Percentiles rank a stretch among this genome's conserved stretches.
These are phyloP conservation scores for Fragilaria crotonensis DNA, from an alignment of 108 stramenopile species.

Conservation along the genomic window DNA sequence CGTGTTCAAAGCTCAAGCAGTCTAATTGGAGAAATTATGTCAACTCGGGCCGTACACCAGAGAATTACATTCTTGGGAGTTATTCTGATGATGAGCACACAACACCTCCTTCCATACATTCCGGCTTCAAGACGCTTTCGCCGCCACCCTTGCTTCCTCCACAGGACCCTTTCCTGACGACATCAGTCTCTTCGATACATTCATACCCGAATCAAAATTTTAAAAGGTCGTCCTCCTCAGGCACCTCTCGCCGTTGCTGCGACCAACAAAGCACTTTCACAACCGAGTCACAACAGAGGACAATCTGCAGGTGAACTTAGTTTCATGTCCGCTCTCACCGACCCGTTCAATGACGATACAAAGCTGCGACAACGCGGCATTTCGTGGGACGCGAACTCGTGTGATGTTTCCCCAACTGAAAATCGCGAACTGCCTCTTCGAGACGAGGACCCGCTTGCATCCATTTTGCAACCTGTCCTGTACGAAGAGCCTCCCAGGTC, in stretches of 20 bases:
- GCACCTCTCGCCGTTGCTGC: neutral
- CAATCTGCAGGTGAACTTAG: slow-evolving; percentile 2
- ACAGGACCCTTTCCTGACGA: neutral
- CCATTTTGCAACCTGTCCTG: neutral
- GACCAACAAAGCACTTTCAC: neutral
- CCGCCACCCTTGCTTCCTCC: neutral
- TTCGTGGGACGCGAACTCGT: neutral
- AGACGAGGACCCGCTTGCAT: neutral
- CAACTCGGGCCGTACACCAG: neutral
- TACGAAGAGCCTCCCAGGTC: neutral
- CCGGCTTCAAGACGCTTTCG: neutral
- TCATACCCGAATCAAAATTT: neutral
- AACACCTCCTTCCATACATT: neutral
- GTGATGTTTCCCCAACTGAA: neutral
- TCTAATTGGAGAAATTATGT: neutral
- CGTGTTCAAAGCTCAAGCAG: neutral
- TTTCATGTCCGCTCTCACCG: slow-evolving; percentile 7
- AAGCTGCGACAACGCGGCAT: neutral
- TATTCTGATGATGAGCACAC: neutral
- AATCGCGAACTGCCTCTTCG: neutral
- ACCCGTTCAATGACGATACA: neutral
- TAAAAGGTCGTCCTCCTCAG: neutral
- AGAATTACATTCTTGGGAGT: neutral
- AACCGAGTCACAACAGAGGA: neutral
- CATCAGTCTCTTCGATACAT: neutral